Evolutionary conservation across 2,329 filamentous ascomycete species (phyloP), one percentile per base, ranked within the genome.

Genomic region (Arthrobotrys conoides): DNA sequence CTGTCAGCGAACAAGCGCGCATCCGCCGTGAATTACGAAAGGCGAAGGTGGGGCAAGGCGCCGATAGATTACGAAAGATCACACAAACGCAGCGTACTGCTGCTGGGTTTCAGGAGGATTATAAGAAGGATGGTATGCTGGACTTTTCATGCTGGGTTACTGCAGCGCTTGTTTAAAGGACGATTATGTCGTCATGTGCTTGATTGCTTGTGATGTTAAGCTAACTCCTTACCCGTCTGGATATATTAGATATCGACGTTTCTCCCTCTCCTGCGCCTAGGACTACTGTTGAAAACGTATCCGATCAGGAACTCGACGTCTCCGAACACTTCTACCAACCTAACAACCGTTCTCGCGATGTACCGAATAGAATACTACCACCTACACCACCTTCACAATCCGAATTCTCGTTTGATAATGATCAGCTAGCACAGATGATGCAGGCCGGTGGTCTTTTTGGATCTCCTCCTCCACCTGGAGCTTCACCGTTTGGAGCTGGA

Each of bases 21-120:
- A 87, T 93, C 73, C 91, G 93, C 81, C 93, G 93, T 84, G 92
- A 94, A 84, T 90, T 92, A 46, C 89, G 92, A 61, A 91, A 93
- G 84, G 92, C 92, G 73, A 95, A 94, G 87, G 90, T 94, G 85
- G 89, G 88, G 82, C 89, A 90, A 63, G 90, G 91, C 76, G 92
- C 91, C 72, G 89, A 90, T 18, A 87, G 93, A 78, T 85, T 96
- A 79, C 90, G 92, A 82, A 91, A 89, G 84, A 96, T 96, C 84
- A 93, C 91, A 38, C 80, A 80, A 41, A 82, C 81, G 18, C 81
- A 82, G 64, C 79, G 81, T 18, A 69, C 70, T 33, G 79, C 78
- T 20, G 81, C 80, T 48, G 79, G 80, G 0, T 76, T 76, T 48
- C 27, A 51, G 2, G 68, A 77, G 1, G 65, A 49, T 14, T 78